These are phyloP conservation scores for Colletotrichum plurivorum DNA, from an alignment of 2,329 filamentous ascomycete species.

Conservation along the genomic window DNA sequence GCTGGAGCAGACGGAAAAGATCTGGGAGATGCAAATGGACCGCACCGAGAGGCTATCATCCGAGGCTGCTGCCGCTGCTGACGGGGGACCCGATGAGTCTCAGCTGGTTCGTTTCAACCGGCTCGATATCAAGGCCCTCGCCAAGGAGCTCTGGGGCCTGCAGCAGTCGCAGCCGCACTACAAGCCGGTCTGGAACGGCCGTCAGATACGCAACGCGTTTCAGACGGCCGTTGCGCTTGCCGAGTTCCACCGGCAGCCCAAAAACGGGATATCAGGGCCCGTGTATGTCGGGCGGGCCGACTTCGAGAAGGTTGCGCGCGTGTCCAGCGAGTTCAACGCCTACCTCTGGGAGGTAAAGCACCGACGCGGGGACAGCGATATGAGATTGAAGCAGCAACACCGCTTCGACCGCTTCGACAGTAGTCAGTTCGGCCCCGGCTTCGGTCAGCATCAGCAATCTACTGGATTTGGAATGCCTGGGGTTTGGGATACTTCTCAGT, in stretches of 20 bases:
- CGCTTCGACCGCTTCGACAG: constrained; percentile 9
- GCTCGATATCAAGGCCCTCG: constrained; percentile 51
- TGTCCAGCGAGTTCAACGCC: constrained; percentile 43
- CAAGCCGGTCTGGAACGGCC: constrained; percentile 58
- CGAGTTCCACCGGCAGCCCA: constrained; percentile 49
- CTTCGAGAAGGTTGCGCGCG: constrained; percentile 38
- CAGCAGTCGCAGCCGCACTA: constrained; percentile 58
- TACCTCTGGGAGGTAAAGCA: constrained; percentile 36
- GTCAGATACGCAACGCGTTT: constrained; percentile 59
- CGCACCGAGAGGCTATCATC: constrained; percentile 41
- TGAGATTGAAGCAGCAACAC: background rate
- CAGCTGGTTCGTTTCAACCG: constrained; percentile 52
- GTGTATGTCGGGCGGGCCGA: constrained; percentile 40
- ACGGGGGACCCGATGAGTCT: constrained; percentile 47
- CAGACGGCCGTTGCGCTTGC: constrained; percentile 61
- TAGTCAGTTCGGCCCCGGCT: background rate
- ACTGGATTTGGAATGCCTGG: background rate
- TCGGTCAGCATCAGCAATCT: background rate
- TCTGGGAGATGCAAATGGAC: constrained; percentile 57
- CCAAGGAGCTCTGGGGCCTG: constrained; percentile 52
- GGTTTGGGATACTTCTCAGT: background rate
- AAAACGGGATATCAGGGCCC: constrained; percentile 33
- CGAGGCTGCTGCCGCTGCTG: constrained; percentile 28
- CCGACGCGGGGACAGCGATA: background rate
- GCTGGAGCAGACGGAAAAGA: constrained; percentile 56